Evolutionary conservation across 345 rosid species (phyloP).

Genomic region (Tarenaya hassleriana): DNA sequence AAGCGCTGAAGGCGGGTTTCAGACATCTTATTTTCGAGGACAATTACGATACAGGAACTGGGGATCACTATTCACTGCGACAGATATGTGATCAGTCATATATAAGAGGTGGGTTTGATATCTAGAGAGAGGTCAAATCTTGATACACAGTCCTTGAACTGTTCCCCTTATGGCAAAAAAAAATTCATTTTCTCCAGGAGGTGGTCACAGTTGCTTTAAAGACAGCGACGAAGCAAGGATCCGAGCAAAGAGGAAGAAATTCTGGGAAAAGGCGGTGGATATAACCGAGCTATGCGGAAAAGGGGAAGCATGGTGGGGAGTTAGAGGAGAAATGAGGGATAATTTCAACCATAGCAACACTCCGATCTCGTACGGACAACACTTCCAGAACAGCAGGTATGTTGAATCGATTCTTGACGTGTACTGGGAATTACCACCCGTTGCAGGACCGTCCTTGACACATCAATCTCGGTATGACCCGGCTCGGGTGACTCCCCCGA

Average conservation of each 20-base stretch:
- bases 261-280: conserved; percentile 96
- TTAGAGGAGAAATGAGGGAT: conserved; percentile 83
- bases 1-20: conserved; percentile 81
- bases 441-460: conserved; percentile 94
- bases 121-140: neutral
- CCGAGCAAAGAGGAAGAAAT: conserved; percentile 68
- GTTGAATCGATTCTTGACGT: conserved; percentile 82
- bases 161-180: conserved; percentile 15
- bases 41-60: conserved; percentile 97
- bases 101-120: conserved; percentile 51
- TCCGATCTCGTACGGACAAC: conserved; percentile 55
- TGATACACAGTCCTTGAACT: neutral
- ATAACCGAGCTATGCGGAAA: conserved; percentile 73
- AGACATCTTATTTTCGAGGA: conserved; percentile 92
- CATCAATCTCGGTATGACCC: conserved; percentile 94
- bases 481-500: conserved; percentile 61
- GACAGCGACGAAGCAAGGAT: conserved; percentile 91
- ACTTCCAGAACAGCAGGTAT: conserved; percentile 74
- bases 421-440: conserved; percentile 96
- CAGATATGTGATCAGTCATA: conserved; percentile 94
- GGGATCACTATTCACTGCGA: conserved; percentile 95
- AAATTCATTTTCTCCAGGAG: conserved; percentile 51
- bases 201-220: conserved; percentile 92
- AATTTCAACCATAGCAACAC: conserved; percentile 77
- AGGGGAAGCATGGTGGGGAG: conserved; percentile 97